These are phyloP conservation scores for Chrysophaeum taylorii DNA, from an alignment of 352 stramenopile genomes.

Conservation along the genomic window DNA sequence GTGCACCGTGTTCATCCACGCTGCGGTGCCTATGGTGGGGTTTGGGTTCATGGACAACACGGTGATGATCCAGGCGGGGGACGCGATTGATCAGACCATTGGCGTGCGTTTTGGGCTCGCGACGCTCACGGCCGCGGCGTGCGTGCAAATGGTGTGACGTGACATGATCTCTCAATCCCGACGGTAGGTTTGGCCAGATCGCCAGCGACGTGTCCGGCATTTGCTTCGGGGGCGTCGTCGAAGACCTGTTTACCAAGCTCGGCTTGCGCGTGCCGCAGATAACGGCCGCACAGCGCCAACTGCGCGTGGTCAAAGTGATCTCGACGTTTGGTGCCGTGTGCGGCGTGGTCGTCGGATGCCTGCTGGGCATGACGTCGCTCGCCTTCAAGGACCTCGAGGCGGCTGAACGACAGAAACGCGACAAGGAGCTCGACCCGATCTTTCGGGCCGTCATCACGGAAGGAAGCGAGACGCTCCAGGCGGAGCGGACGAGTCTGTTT, in stretches of 20 bases:
- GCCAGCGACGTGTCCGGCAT: conserved; percentile 27
- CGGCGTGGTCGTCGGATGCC: conserved; percentile 37
- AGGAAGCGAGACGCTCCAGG: background rate
- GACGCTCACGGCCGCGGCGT: conserved; percentile 34
- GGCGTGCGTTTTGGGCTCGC: conserved; percentile 30
- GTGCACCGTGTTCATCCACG: too few relatives aligned
- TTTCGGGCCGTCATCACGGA: background rate
- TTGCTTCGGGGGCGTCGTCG: conserved; percentile 24
- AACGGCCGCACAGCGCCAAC: conserved; percentile 23
- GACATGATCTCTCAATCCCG: too few relatives aligned
- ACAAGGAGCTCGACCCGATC: background rate
- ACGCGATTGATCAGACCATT: conserved; percentile 30
- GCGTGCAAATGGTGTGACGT: too few relatives aligned
- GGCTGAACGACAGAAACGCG: conserved; percentile 27
- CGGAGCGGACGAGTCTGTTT: background rate
- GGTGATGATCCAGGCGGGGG: conserved; percentile 36
- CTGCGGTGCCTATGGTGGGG: conserved; percentile 37
- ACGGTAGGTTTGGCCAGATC: conserved; percentile 33
- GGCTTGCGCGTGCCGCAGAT: conserved; percentile 9
- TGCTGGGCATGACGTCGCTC: conserved; percentile 38
- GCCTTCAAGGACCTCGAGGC: conserved; percentile 43
- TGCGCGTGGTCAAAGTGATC: conserved; percentile 16
- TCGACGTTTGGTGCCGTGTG: conserved; percentile 18
- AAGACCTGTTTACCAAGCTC: background rate
- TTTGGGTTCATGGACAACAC: conserved; percentile 39